Evolutionary conservation across 352 stramenopile species (phyloP).

Genomic region (Phytopythium montanum): DNA sequence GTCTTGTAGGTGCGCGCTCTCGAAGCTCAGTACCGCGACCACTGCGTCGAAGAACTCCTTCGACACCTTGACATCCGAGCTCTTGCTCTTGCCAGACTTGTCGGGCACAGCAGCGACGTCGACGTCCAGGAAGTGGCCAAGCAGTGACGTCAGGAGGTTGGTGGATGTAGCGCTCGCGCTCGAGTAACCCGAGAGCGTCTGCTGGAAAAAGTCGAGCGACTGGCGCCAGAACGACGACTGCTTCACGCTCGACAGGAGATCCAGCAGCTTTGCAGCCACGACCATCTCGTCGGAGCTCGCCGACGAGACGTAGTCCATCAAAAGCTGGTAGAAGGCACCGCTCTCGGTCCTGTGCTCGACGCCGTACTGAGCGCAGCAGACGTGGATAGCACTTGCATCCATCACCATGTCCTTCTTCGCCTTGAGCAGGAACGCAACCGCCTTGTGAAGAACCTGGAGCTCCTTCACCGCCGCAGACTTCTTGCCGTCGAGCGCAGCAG

Average conservation of each 20-base stretch:
- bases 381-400: slow-evolving; percentile 52
- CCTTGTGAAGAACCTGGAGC: slow-evolving; percentile 24
- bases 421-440: slow-evolving; percentile 42
- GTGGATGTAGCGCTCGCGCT: slow-evolving; percentile 2
- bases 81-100: slow-evolving; percentile 18
- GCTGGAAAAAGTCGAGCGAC: slow-evolving; percentile 60
- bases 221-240: slow-evolving; percentile 53
- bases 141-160: slow-evolving; percentile 43
- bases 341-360: slow-evolving; percentile 19
- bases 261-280: slow-evolving; percentile 55
- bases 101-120: slow-evolving; percentile 22
- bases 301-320: slow-evolving; percentile 48
- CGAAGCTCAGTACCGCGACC: slow-evolving; percentile 35
- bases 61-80: slow-evolving; percentile 18
- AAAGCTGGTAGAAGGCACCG: slow-evolving; percentile 35
- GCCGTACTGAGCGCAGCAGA: slow-evolving; percentile 47
- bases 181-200: slow-evolving; percentile 30
- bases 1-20: slow-evolving; percentile 30
- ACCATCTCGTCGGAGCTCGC: slow-evolving; percentile 36
- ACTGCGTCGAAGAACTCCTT: slow-evolving; percentile 60
- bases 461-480: slow-evolving; percentile 24
- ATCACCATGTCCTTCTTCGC: slow-evolving; percentile 77
- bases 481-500: slow-evolving; percentile 15
- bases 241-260: slow-evolving; percentile 55
- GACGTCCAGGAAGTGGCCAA: slow-evolving; percentile 51